A percentile compares a stretch with the other conserved stretches of the same genome.
Conservation (phyloP, 2,329 filamentous ascomycete genomes). For the Aspergillus calidoustus region DNA sequence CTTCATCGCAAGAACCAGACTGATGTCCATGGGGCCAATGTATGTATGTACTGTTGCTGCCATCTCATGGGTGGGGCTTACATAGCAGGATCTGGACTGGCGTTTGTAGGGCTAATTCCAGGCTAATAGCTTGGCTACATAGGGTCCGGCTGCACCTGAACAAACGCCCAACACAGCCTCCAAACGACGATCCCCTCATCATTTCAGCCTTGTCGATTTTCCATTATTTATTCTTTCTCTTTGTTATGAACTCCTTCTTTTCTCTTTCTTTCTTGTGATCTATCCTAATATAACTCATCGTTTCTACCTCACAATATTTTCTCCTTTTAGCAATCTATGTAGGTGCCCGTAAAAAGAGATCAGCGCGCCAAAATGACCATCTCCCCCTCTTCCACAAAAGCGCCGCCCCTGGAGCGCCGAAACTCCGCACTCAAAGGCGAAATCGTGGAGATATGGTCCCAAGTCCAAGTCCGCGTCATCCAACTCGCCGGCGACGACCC, state of each 20-base stretch:
- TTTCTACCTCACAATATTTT: not conserved
- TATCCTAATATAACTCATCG: not conserved
- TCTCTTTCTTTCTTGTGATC: not conserved
- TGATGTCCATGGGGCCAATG: not conserved
- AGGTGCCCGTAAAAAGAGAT: not conserved
- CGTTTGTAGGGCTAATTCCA: slow-evolving; percentile 4
- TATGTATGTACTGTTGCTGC: no score
- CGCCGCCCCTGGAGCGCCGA: slow-evolving; percentile 8
- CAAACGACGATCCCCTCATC: slow-evolving; percentile 8
- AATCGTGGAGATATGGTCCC: slow-evolving; percentile 22
- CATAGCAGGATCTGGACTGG: not conserved
- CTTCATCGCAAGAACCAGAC: not conserved
- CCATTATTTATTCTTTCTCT: not conserved
- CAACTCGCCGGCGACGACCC: slow-evolving; percentile 22
- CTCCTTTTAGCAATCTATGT: not conserved
- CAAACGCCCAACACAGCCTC: slow-evolving; percentile 5
- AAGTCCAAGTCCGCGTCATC: slow-evolving; percentile 23
- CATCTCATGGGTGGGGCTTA: not conserved
- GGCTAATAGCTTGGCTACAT: slow-evolving; percentile 10
- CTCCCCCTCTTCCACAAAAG: slow-evolving; percentile 13
- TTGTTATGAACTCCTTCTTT: not conserved
- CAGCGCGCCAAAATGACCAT: slow-evolving; percentile 13
- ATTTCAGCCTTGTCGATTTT: slow-evolving; percentile 2
- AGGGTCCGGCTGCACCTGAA: not conserved
- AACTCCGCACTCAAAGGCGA: slow-evolving; percentile 20